Conservation (phyloP, 495 filamentous ascomycete genomes). For the Halenospora varia region DNA sequence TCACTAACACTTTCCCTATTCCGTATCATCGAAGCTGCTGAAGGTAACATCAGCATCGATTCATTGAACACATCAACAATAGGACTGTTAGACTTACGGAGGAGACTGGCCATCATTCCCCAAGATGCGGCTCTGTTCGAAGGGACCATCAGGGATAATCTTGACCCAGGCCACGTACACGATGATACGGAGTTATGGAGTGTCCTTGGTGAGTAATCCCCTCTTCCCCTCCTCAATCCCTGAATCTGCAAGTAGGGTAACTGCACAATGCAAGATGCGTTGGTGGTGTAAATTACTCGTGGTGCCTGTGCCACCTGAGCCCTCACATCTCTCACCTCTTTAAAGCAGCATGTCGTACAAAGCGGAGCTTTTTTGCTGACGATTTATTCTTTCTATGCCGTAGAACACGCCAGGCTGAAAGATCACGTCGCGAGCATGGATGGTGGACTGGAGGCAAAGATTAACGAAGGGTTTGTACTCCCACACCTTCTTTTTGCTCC, state of each 20-base stretch:
- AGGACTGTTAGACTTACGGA: conserved; percentile 82
- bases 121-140: conserved; percentile 98
- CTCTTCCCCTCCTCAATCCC: neutral
- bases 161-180: conserved; percentile 92
- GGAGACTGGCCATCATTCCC: conserved; percentile 94
- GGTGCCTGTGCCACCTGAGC: conserved; percentile 13
- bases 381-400: conserved; percentile 1
- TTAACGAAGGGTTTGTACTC: conserved; percentile 69
- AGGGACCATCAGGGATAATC: conserved; percentile 91
- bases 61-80: conserved; percentile 83
- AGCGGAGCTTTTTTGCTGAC: conserved; percentile 19
- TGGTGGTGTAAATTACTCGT: neutral
- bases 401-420: conserved; percentile 91
- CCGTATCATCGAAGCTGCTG: conserved; percentile 84
- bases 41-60: conserved; percentile 85
- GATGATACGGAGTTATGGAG: conserved; percentile 98
- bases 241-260: neutral
- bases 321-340: conserved; percentile 11
- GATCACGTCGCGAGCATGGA: conserved; percentile 87
- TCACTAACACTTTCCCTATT: conserved; percentile 92
- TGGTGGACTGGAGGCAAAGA: conserved; percentile 80
- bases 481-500: neutral
- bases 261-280: neutral
- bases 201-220: conserved; percentile 68
- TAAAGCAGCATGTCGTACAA: conserved; percentile 22